A percentile compares a stretch with the other conserved stretches of the same genome.
phyloP scores from a whole-genome alignment of 1,139 yeast genomes.

The Debaryomyces sp. region DNA sequence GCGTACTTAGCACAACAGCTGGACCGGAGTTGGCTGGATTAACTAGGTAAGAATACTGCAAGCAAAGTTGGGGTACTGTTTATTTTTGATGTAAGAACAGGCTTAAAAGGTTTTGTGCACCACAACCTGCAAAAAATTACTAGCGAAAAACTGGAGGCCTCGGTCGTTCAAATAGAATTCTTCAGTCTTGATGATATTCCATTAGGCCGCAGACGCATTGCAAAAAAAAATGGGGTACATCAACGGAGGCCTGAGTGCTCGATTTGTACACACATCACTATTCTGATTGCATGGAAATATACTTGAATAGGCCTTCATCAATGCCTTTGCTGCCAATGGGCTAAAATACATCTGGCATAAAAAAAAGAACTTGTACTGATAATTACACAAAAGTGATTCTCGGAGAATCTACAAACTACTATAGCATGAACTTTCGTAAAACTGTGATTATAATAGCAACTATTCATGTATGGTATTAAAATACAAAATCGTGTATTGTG shows the following conservation, averaged over 20 bases:
- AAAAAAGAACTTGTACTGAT: neutral
- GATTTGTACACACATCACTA: neutral
- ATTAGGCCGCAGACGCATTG: neutral
- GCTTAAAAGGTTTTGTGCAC: neutral
- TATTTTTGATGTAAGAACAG: neutral
- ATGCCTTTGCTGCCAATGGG: neutral
- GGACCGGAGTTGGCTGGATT: neutral
- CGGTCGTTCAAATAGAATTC: neutral
- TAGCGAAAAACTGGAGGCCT: neutral
- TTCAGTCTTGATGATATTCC: neutral
- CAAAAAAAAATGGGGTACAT: neutral
- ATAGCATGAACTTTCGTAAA: neutral
- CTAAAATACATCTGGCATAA: neutral
- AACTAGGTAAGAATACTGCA: neutral
- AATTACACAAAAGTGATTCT: neutral
- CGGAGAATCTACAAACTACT: neutral
- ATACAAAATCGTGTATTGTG: neutral
- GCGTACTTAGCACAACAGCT: neutral
- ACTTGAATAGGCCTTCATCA: neutral
- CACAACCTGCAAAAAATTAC: neutral
- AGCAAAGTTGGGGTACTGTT: neutral
- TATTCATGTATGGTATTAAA: too few species aligned
- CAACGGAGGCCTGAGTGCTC: neutral
- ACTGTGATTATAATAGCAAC: neutral
- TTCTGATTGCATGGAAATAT: neutral